phyloP scores from a whole-genome alignment of 345 rosid genomes.

The Pistacia vera region DNA sequence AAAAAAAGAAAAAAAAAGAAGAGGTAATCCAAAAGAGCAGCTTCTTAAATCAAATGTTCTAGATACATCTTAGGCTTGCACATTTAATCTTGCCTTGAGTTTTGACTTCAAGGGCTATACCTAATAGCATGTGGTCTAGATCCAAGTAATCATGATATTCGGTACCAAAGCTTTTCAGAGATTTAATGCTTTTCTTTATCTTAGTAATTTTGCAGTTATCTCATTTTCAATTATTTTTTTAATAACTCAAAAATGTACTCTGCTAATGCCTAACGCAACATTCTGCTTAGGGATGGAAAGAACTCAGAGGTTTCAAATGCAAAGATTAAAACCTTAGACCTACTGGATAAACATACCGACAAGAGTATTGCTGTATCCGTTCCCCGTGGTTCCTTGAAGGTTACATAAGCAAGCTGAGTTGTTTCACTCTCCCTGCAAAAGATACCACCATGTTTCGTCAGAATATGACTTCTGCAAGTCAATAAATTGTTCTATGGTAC shows the following conservation, averaged over 20 bases:
- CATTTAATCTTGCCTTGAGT: background rate
- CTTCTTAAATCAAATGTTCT: background rate
- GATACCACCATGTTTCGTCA: background rate
- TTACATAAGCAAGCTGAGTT: constrained; percentile 46
- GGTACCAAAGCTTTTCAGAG: background rate
- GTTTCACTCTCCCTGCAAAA: constrained; percentile 38
- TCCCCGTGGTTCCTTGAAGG: constrained; percentile 43
- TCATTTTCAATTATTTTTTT: background rate
- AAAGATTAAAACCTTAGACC: background rate
- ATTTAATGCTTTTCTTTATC: background rate
- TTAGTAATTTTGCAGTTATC: background rate
- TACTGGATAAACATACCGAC: constrained; percentile 35
- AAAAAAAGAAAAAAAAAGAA: background rate
- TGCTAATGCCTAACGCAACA: background rate
- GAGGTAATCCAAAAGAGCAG: background rate
- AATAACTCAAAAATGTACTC: background rate
- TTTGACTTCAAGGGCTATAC: background rate
- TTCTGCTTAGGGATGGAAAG: background rate
- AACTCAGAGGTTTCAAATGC: background rate
- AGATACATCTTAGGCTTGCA: background rate
- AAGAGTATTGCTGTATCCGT: constrained; percentile 56
- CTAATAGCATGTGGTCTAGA: background rate
- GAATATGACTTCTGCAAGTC: background rate
- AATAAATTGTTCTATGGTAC: background rate
- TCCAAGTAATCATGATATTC: background rate